Evolutionary conservation across 768 basidiomycete genomes (phyloP), one percentile per base, ranked within the genome.

Genomic region (Chalciporus pseudorubinellus): DNA sequence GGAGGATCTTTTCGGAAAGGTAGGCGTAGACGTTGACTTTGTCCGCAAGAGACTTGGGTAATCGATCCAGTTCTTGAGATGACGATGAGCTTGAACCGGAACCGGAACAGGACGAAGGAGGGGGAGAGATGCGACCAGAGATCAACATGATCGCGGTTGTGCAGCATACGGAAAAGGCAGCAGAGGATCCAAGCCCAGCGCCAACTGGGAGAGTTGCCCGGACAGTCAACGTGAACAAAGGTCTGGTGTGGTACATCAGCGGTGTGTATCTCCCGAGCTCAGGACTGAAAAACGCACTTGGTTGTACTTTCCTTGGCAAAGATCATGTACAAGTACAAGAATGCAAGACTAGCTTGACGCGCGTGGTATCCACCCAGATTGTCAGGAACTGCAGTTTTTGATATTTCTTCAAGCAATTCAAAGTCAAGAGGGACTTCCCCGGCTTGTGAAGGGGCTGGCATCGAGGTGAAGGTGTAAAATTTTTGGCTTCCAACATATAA

Each of bases 171-270:
- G 95, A 98, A 74, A 87, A 98, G 20, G 97, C 92, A 7, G 97
- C 97, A 19, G 94, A 97, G 12, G 95, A 98, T 20, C 97, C 97
- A 44, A 98, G 85, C 41, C 97, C 97, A 14, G 97, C 97, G 8
- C 92, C 89, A 51, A 98, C 85, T 24, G 97, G 97, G 6, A 98
- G 79, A 20, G 92, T 90, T 29, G 92, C 86, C 41, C 95, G 91
- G 34, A 86, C 81, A 20, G 84, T 78, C 66, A 95, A 87, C 57
- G 87, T 84, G 68, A 93, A 82, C 0, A 85, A 77, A 10, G 86
- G 87, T 50, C 92, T 94, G 34, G 14, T 8, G 4, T 6, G 8
- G 55, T 31, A 14, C n/a, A 20, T 46, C 52, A 59, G 55, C 42
- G 52, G 38, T 33, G 47, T 52, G 43, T 51, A 53, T 60, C 41